Evolutionary conservation across 129 eudicot genomes (phyloP).

Genomic region (Deinandra increscens): DNA sequence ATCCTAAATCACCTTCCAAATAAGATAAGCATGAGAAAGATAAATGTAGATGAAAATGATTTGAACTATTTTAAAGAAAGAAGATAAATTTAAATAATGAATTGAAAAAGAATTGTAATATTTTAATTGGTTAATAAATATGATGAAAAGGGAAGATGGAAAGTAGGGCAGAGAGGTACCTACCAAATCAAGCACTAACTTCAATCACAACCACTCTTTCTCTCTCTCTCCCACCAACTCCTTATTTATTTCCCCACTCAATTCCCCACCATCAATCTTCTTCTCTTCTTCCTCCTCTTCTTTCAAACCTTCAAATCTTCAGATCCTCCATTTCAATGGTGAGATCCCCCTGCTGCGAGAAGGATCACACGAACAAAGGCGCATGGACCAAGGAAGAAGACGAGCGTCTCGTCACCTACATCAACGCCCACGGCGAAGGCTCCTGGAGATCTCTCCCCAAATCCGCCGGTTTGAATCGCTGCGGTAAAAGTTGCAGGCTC

Average conservation of each 20-base stretch:
- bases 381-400: conserved; percentile 92
- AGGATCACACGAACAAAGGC: conserved; percentile 87
- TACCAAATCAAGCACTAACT: conserved; percentile 73
- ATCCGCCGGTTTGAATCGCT: conserved; percentile 62
- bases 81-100: background rate
- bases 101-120: background rate
- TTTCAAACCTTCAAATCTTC: too few species aligned
- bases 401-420: conserved; percentile 58
- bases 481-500: conserved; percentile 73
- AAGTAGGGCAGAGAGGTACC: conserved; percentile 54
- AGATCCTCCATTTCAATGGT: conserved; percentile 34
- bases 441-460: conserved; percentile 72
- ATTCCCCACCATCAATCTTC: conserved; percentile 31
- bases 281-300: background rate
- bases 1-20: background rate
- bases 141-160: conserved; percentile 32
- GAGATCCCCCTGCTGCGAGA: conserved; percentile 79
- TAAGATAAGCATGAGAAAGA: background rate
- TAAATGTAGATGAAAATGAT: background rate
- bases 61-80: too few species aligned
- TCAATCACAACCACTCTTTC: conserved; percentile 58
- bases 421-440: conserved; percentile 69
- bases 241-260: conserved; percentile 49
- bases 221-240: conserved; percentile 40
- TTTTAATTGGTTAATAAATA: conserved; percentile 22